A percentile compares a stretch with the other conserved stretches of the same genome.
These are phyloP conservation scores for Avena eriantha DNA, from an alignment of 176 grass and related monocot genomes.

Conservation along the genomic window DNA sequence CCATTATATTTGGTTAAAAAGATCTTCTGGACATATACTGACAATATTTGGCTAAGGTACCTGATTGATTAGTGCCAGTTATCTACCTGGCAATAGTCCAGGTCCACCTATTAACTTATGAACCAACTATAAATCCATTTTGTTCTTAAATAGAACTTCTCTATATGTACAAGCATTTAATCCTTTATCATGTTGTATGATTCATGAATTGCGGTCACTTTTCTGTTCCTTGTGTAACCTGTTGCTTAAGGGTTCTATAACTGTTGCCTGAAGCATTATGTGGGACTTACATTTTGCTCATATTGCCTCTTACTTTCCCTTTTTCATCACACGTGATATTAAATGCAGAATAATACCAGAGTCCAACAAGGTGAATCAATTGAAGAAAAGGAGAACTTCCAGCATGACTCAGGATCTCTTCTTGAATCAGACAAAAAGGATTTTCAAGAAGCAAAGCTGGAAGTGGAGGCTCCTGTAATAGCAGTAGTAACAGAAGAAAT, in stretches of 20 bases:
- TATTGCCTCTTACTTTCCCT: slow-evolving; percentile 48
- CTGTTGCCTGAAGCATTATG: slow-evolving; percentile 20
- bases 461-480: slow-evolving; percentile 25
- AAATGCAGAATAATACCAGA: slow-evolving; percentile 91
- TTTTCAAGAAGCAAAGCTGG: slow-evolving; percentile 36
- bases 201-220: not conserved
- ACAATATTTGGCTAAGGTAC: not conserved
- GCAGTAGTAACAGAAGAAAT: slow-evolving; percentile 54
- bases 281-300: not conserved
- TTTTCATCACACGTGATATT: slow-evolving; percentile 60
- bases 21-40: not conserved
- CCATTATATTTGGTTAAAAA: not conserved
- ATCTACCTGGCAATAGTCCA: not conserved
- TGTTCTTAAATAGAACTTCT: slow-evolving; percentile 34
- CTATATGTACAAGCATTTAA: not conserved
- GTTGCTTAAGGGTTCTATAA: slow-evolving; percentile 8
- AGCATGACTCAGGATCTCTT: slow-evolving; percentile 45
- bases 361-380: slow-evolving; percentile 64
- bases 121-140: not conserved
- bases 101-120: not conserved
- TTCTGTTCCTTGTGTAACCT: slow-evolving; percentile 15
- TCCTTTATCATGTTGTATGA: slow-evolving; percentile 1
- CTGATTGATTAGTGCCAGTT: not conserved
- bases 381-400: slow-evolving; percentile 57
- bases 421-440: slow-evolving; percentile 32